Percentiles rank a stretch among this genome's conserved stretches.
phyloP scores from a whole-genome alignment of 371 early-diverging fungal genomes.

The Choanephora cucurbitarum region DNA sequence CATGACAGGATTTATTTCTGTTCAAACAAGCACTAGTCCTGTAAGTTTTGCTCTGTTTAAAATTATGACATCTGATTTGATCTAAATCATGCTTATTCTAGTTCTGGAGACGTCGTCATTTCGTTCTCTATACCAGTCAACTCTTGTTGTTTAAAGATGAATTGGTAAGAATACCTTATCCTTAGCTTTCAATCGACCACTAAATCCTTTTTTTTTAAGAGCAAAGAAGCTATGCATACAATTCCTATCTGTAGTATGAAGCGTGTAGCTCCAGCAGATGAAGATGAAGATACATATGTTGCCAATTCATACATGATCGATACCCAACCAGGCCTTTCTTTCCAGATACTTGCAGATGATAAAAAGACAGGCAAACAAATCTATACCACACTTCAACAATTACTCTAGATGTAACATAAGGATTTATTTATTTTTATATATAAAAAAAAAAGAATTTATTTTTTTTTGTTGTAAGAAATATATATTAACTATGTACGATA shows the following conservation, averaged over 20 bases:
- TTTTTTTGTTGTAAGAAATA: neutral
- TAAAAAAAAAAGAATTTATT: neutral
- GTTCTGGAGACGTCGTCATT: conserved; percentile 56
- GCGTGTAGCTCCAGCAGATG: conserved; percentile 33
- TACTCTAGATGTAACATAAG: conserved; percentile 9
- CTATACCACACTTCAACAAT: conserved; percentile 32
- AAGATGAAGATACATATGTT: conserved; percentile 44
- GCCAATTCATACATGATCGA: conserved; percentile 44
- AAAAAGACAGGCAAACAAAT: conserved; percentile 36
- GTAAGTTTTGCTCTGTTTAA: conserved; percentile 19
- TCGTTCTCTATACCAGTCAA: conserved; percentile 35
- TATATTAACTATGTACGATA: too few species aligned
- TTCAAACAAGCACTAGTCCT: conserved; percentile 31
- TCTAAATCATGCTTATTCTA: neutral
- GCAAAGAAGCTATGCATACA: conserved; percentile 46
- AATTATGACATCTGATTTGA: too few species aligned
- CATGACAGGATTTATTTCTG: conserved; percentile 31
- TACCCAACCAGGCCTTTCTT: conserved; percentile 33
- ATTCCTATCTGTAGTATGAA: conserved; percentile 40
- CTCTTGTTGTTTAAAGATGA: conserved; percentile 51
- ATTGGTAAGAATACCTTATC: too few species aligned
- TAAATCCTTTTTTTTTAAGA: neutral
- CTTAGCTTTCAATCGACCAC: too few species aligned
- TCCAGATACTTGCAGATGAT: conserved; percentile 42
- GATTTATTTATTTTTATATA: neutral